These are phyloP conservation scores for Grammothele lineata DNA, from an alignment of 768 basidiomycete genomes.

Conservation along the genomic window DNA sequence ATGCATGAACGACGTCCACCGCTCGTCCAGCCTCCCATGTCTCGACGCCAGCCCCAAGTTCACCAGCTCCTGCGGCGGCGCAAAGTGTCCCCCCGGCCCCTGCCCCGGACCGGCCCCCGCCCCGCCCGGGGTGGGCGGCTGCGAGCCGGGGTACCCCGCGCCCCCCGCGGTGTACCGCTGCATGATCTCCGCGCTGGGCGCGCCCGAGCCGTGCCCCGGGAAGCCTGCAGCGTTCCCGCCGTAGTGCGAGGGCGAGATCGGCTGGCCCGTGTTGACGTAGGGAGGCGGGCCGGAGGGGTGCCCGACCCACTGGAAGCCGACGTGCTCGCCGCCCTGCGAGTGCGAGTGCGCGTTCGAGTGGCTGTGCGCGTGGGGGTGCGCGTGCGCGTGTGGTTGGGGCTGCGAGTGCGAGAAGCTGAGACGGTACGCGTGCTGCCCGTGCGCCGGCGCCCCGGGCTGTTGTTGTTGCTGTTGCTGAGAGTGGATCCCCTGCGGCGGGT, in stretches of 20 bases:
- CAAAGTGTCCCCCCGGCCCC: conserved; percentile 7
- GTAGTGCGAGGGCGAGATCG: too few relatives aligned
- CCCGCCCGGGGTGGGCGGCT: too few relatives aligned
- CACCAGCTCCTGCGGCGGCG: conserved; percentile 41
- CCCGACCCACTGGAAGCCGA: conserved; percentile 2
- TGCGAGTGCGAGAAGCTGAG: conserved; percentile 14
- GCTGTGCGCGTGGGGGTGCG: conserved; percentile 14
- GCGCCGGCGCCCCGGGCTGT: conserved; percentile 11
- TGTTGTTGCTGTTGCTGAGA: conserved; percentile 1
- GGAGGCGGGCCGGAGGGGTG: too few relatives aligned
- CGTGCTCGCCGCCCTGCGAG: background rate
- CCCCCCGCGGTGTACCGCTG: conserved; percentile 6
- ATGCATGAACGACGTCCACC: conserved; percentile 61
- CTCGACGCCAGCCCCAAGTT: conserved; percentile 58
- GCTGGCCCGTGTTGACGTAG: too few relatives aligned
- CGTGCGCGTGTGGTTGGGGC: conserved; percentile 12
- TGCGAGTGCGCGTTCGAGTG: conserved; percentile 11
- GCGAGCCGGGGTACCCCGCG: conserved; percentile 6
- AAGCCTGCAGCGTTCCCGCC: too few relatives aligned
- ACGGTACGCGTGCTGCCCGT: conserved; percentile 6
- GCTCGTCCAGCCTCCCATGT: conserved; percentile 49
- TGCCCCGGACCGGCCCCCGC: too few relatives aligned
- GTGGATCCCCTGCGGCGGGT: background rate
- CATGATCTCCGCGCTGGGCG: conserved; percentile 9
- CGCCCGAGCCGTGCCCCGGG: too few relatives aligned